Conservation (phyloP, 768 basidiomycete species). For the Lactifluus volemus region DNA sequence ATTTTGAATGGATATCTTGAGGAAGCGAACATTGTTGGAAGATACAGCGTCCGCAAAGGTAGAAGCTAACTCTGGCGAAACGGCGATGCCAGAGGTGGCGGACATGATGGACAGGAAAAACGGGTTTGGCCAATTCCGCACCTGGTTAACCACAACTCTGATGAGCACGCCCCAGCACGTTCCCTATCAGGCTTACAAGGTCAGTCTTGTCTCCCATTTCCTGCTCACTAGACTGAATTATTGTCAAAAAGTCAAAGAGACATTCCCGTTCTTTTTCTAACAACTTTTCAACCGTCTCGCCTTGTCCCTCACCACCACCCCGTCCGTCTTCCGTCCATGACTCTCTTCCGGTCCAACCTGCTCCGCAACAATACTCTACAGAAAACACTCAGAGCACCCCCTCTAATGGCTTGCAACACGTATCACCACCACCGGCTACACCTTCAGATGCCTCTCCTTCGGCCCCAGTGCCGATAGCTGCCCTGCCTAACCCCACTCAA, state of each 20-base stretch:
- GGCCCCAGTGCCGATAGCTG: not conserved
- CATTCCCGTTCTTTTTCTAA: conserved; percentile 35
- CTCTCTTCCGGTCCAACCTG: not conserved
- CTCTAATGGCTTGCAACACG: not conserved
- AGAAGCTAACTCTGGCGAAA: conserved; percentile 47
- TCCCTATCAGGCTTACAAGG: conserved; percentile 45
- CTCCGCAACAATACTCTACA: not conserved
- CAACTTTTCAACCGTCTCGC: conserved; percentile 17
- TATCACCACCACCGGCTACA: not conserved
- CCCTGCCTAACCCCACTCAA: not conserved
- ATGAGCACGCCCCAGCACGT: conserved; percentile 29
- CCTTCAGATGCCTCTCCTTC: not conserved
- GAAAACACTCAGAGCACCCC: not conserved
- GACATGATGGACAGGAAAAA: conserved; percentile 42
- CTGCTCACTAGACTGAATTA: not conserved
- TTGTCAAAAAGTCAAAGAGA: conserved; percentile 34
- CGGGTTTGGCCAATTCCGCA: not conserved
- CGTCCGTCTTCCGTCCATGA: not conserved
- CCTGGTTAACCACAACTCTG: conserved; percentile 11
- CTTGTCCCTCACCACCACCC: conserved; percentile 13
- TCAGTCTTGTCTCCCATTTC: conserved; percentile 16
- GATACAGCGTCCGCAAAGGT: conserved; percentile 52
- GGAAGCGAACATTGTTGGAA: conserved; percentile 48
- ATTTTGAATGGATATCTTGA: conserved; percentile 69
- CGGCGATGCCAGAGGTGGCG: conserved; percentile 61